Evolutionary conservation across 78 protist genomes (phyloP), one percentile per base, ranked within the genome.

Genomic region (Chrysochromulina tobinii): DNA sequence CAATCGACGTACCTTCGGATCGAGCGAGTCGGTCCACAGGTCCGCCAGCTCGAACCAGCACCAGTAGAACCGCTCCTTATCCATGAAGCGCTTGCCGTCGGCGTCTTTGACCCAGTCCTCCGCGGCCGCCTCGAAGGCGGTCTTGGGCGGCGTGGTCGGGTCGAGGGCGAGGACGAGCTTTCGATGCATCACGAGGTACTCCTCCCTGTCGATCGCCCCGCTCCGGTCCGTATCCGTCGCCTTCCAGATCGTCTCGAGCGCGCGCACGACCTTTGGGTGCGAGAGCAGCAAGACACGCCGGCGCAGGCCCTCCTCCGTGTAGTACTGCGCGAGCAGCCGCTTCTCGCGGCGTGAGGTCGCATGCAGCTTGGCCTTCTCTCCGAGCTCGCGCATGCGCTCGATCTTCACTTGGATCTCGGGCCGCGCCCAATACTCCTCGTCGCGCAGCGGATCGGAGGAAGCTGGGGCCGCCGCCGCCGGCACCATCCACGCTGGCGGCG

Each of bases 21-120:
- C 79, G 23, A 69, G 25, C 54, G 51, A n/a, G 54, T 25, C 54
- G 21, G 53, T 38, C 27, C 38, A 20, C 79, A 69, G 27, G 79
- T 69, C 79, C 20, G 79, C 79, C 27, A 69, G 79, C 79, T 69
- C 79, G 38, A 69, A 69, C 79, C 79, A 69, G 23, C 23, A 25
- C 27, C 79, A 25, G 79, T 27, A 69, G 79, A 69, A 69, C 15
- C 20, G 15, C 27, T 14, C 79, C 8, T 53, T 7, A 53, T 38
- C 79, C 17, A 69, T 0, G 21, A 1, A 1, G 54, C 54, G 9
- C 54, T 38, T 21, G 54, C 72, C 72, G 8, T 66, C 27, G 8
- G 72, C 14, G 72, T 66, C 72, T 8, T 18, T 20, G 72, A 12
- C 27, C 72, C 72, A 66, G 72, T 66, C 72, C 72, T 66, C 25